Base-by-base conservation (phyloP, 495 filamentous ascomycete species). In the Tuber indicum region DNA sequence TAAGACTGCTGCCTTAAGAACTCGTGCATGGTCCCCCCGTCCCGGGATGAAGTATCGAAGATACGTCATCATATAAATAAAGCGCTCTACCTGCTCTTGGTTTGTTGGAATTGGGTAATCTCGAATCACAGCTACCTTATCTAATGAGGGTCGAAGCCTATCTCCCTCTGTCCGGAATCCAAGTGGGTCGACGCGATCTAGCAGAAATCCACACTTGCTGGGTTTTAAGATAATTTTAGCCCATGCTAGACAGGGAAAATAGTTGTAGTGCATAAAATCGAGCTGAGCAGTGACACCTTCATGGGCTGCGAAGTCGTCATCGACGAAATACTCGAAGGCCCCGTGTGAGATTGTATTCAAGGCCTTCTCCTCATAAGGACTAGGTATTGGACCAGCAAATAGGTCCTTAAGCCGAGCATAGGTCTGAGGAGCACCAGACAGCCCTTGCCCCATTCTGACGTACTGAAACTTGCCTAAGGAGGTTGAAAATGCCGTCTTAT, bases 401-500 rank as follows among this genome's bases (percentile, higher is more conserved):
- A 69, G 36, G 9, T 79, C 52, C 6, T 76, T 76, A 44, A 79
- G 49, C 23, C 72, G 4, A 3, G 74, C 47, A 52, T 79, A 79
- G 1, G 77, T 79, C 17, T 73, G 71, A 0, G 71, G 41, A 41
- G 75, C 74, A 2, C 77, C 72, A 0, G 9, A 44, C 0, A 79
- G 44, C 6, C 77, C 75, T 69, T 70, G 71, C 3, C 71, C 58
- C 75, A 79, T 79, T 1, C 74, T 3, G 0, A 74, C 1, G n/a
- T 74, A 74, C 43, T 72, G 71, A 46, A 71, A 76, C 62, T 79
- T 72, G 1, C 74, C 75, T 3, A 76, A 49, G 1, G 39, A 43
- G 3, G 75, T 76, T 36, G 73, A 76, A 36, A 79, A 79, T 0
- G 77, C 77, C 0, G 74, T 79, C 39, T 76, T 76, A 26, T 79